Evolutionary conservation across 495 filamentous ascomycete genomes (phyloP), one percentile per base, ranked within the genome.

Genomic region (Lophiostoma macrostomum): DNA sequence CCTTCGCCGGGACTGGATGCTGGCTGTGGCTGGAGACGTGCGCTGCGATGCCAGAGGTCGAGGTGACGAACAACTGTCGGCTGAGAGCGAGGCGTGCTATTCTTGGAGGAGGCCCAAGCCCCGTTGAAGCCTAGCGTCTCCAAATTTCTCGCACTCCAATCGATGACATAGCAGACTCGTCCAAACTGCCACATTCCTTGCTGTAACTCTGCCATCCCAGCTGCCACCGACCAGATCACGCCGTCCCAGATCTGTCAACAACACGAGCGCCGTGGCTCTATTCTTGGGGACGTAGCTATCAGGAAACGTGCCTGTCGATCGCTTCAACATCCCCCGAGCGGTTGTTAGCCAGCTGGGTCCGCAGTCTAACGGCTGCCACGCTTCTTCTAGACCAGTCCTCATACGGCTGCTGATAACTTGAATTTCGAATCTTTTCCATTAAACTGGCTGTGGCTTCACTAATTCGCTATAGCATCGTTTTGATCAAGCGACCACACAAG

Each of bases 181-280:
- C 10, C 37, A 19, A 42, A 32, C 36, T 46, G 23, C 39, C 46
- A 30, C 47, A 44, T 32, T 40, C 23, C 27, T 28, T 25, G 32
- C 19, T 51, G 37, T 47, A 19, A 38, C 34, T 19, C 38, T 45
- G 28, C 47, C 47, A 37, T 24, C 31, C 22, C 22, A 31, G 39
- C 47, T 37, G 22, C 56, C 47, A 53, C 42, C 41, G 25, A 18
- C 1, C 6, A 40, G 8, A 20, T n/a, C 32, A 42, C 19, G n/a
- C n/a, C n/a, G n/a, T n/a, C n/a, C n/a, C n/a, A n/a, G n/a, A n/a
- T n/a, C n/a, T n/a, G n/a, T n/a, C n/a, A n/a, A n/a, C n/a, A n/a
- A 13, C 41, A 38, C 18, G 28, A 42, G 44, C 44, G 49, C 48
- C 56, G 48, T 42, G n/a, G 53, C 53, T 50, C 51, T 54, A 50